Percentiles rank a stretch among this genome's conserved stretches.
Evolutionary conservation across 1,139 yeast species (phyloP).

Genomic region (Geotrichum cucujoidarum): DNA sequence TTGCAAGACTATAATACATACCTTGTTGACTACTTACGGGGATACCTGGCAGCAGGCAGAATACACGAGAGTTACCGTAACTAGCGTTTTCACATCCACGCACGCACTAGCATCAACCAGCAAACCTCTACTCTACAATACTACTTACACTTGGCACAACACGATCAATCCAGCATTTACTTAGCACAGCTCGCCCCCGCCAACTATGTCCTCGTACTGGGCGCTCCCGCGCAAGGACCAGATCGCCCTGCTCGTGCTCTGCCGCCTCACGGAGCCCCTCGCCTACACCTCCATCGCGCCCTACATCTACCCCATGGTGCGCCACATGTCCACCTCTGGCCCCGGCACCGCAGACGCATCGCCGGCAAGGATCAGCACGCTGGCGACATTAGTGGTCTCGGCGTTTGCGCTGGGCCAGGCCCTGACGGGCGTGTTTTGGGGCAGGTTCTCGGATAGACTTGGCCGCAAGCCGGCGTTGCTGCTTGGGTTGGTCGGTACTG

Average conservation of each 20-base stretch:
- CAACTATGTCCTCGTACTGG: conserved; percentile 31
- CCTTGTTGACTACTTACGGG: too few relatives aligned
- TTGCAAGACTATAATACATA: too few relatives aligned
- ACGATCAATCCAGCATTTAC: too few relatives aligned
- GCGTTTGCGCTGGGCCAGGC: conserved; percentile 53
- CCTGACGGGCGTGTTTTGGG: conserved; percentile 54
- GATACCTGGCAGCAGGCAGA: too few relatives aligned
- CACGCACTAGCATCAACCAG: too few relatives aligned
- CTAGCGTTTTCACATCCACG: too few relatives aligned
- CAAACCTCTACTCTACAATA: too few relatives aligned
- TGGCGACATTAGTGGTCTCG: conserved; percentile 47
- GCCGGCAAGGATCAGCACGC: conserved; percentile 47
- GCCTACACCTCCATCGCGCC: conserved; percentile 60
- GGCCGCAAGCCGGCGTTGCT: conserved; percentile 53
- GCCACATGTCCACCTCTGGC: conserved; percentile 50
- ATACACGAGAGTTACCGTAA: too few relatives aligned
- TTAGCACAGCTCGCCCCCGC: too few relatives aligned
- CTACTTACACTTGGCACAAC: too few relatives aligned
- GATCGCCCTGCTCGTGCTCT: conserved; percentile 28
- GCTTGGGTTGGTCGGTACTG: conserved; percentile 49
- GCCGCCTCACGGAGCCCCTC: conserved; percentile 53
- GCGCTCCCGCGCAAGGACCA: conserved; percentile 30
- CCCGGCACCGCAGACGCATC: too few relatives aligned
- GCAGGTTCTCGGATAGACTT: conserved; percentile 46
- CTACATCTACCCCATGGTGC: conserved; percentile 57